Conservation (phyloP, 2,329 filamentous ascomycete genomes). For the Didymellaceae sp. region DNA sequence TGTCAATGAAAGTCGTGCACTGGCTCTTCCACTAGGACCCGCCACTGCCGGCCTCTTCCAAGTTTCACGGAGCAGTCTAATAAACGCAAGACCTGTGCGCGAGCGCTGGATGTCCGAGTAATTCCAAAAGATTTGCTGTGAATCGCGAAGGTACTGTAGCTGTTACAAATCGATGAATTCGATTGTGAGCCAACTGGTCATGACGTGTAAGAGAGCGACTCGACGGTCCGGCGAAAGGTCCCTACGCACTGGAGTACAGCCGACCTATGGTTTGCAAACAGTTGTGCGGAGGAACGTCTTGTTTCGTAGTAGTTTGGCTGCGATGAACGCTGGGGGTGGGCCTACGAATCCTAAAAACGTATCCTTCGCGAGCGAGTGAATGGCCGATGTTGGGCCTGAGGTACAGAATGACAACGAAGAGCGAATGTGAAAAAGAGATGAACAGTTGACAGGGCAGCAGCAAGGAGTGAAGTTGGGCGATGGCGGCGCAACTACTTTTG, state of each 20-base stretch:
- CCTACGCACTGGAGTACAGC: slow-evolving; percentile 10
- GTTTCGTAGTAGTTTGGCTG: slow-evolving; percentile 20
- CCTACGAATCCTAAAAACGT: slow-evolving; percentile 6
- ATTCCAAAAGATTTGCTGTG: not conserved
- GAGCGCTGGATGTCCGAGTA: not conserved
- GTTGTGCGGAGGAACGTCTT: slow-evolving; percentile 19
- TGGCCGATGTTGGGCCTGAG: slow-evolving; percentile 1
- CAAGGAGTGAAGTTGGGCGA: slow-evolving; percentile 25
- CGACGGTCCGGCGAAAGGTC: not conserved
- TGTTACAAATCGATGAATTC: not conserved
- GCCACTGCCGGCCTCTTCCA: slow-evolving; percentile 14
- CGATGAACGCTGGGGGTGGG: slow-evolving; percentile 10
- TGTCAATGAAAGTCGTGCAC: slow-evolving; percentile 16
- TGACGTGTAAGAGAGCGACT: slow-evolving; percentile 12
- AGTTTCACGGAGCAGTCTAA: slow-evolving; percentile 1
- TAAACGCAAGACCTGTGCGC: not conserved
- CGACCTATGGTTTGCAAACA: slow-evolving; percentile 20
- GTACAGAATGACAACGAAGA: slow-evolving; percentile 25
- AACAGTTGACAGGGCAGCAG: slow-evolving; percentile 2
- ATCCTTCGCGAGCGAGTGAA: slow-evolving; percentile 11
- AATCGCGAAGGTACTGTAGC: slow-evolving; percentile 1
- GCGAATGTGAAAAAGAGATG: slow-evolving; percentile 19
- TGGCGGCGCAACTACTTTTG: slow-evolving; percentile 27
- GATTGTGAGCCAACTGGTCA: slow-evolving; percentile 7
- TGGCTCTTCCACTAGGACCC: slow-evolving; percentile 11